phyloP scores from a whole-genome alignment of 176 grass and related monocot genomes.

The Cenchrus americanus region DNA sequence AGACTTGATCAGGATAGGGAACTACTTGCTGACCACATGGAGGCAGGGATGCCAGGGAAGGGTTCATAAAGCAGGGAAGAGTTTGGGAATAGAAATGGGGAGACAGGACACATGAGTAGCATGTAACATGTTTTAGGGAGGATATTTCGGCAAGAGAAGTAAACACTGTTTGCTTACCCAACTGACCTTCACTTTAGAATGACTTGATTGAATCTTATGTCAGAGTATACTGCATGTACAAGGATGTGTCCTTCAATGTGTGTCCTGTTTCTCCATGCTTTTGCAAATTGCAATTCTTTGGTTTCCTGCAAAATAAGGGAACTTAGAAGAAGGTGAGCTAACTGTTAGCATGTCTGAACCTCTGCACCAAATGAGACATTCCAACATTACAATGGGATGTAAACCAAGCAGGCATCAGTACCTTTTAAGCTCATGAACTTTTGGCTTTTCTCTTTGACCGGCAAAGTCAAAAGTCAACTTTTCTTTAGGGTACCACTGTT shows the following conservation, averaged over 20 bases:
- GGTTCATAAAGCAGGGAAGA: neutral
- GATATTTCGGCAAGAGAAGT: neutral
- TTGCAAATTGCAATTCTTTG: neutral
- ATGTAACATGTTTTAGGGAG: neutral
- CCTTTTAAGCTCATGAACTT: neutral
- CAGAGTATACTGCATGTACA: conserved; percentile 18
- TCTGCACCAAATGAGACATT: conserved; percentile 18
- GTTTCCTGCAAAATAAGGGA: conserved; percentile 25
- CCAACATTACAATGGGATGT: conserved; percentile 11
- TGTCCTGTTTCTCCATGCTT: conserved; percentile 10
- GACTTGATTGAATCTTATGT: conserved; percentile 8
- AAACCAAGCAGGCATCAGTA: conserved; percentile 24
- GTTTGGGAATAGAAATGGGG: neutral
- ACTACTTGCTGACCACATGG: neutral
- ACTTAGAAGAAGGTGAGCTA: conserved; percentile 6
- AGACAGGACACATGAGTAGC: neutral
- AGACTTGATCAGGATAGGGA: conserved; percentile 26
- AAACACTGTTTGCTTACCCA: neutral
- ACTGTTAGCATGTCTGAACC: conserved; percentile 15
- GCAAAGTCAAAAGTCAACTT: neutral
- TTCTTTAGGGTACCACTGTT: neutral
- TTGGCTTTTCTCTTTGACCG: neutral
- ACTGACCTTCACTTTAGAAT: conserved; percentile 28
- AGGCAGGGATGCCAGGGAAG: neutral
- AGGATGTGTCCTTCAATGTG: conserved; percentile 46